Conservation (phyloP, 208 protist genomes). For the Crithidia sp. region DNA sequence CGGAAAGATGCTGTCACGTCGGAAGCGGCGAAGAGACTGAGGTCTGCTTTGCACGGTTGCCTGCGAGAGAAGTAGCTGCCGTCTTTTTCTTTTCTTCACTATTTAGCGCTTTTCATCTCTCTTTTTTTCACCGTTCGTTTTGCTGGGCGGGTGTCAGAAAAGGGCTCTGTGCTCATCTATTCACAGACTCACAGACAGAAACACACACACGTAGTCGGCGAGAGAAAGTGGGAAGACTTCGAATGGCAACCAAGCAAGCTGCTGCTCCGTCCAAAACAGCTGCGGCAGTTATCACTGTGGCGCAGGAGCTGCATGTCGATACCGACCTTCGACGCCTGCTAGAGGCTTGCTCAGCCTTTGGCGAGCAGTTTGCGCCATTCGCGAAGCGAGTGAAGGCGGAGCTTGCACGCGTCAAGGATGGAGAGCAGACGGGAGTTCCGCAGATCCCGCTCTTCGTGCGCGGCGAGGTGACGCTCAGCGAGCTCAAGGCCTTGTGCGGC, state of each 20-base stretch:
- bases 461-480: slow-evolving; percentile 49
- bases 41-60: no score
- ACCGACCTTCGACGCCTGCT: slow-evolving; percentile 67
- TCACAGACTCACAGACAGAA: no score
- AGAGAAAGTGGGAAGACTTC: no score
- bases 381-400: slow-evolving; percentile 74
- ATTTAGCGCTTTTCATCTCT: neutral
- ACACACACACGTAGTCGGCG: no score
- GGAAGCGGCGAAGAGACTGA: no score
- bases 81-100: neutral
- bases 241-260: slow-evolving; percentile 28
- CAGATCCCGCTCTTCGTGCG: slow-evolving; percentile 77
- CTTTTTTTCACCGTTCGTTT: neutral
- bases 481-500: slow-evolving; percentile 57
- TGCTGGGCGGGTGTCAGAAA: no score
- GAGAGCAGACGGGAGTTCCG: slow-evolving; percentile 73
- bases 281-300: slow-evolving; percentile 42
- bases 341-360: slow-evolving; percentile 58
- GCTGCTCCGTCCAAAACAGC: slow-evolving; percentile 49
- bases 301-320: slow-evolving; percentile 80
- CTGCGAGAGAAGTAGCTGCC: neutral
- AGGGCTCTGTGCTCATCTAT: no score
- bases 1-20: no score
- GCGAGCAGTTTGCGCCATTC: slow-evolving; percentile 67
- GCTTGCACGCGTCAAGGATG: slow-evolving; percentile 78